A percentile compares a stretch with the other conserved stretches of the same genome.
These are phyloP conservation scores for Xylariaceae sp. DNA, from an alignment of 2,329 filamentous ascomycete species.

Conservation along the genomic window DNA sequence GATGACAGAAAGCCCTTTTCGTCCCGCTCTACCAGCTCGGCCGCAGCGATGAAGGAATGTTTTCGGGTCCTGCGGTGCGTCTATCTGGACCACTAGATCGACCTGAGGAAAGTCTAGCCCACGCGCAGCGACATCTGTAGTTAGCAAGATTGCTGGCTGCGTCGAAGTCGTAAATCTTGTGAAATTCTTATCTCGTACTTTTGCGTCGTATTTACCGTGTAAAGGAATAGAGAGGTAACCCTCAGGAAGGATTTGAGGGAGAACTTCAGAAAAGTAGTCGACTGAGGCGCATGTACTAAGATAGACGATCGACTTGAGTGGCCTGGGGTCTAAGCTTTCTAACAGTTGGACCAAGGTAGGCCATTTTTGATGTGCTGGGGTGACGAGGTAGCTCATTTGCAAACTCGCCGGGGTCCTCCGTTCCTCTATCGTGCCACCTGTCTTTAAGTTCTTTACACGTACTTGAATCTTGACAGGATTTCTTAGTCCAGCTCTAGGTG, in stretches of 20 bases:
- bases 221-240: slow-evolving; percentile 71
- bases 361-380: slow-evolving; percentile 74
- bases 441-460: slow-evolving; percentile 73
- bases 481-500: slow-evolving; percentile 33
- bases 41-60: slow-evolving; percentile 93
- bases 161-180: slow-evolving; percentile 71
- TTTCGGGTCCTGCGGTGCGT: slow-evolving; percentile 80
- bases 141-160: slow-evolving; percentile 76
- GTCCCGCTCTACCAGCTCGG: slow-evolving; percentile 81
- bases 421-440: slow-evolving; percentile 66
- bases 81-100: slow-evolving; percentile 85
- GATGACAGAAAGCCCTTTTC: slow-evolving; percentile 78
- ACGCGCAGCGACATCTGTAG: slow-evolving; percentile 86
- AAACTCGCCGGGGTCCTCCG: slow-evolving; percentile 86
- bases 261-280: slow-evolving; percentile 83
- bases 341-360: slow-evolving; percentile 70
- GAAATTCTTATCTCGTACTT: slow-evolving; percentile 86
- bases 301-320: slow-evolving; percentile 85
- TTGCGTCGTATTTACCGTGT: slow-evolving; percentile 87
- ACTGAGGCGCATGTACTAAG: slow-evolving; percentile 91
- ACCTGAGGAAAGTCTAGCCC: slow-evolving; percentile 85
- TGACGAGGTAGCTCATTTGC: slow-evolving; percentile 81
- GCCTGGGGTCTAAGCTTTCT: slow-evolving; percentile 62
- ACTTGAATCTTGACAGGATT: slow-evolving; percentile 96
- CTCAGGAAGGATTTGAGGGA: slow-evolving; percentile 67